Evolutionary conservation across 352 stramenopile genomes (phyloP), one percentile per base, ranked within the genome.

Genomic region (Poterioochromonas sp.): DNA sequence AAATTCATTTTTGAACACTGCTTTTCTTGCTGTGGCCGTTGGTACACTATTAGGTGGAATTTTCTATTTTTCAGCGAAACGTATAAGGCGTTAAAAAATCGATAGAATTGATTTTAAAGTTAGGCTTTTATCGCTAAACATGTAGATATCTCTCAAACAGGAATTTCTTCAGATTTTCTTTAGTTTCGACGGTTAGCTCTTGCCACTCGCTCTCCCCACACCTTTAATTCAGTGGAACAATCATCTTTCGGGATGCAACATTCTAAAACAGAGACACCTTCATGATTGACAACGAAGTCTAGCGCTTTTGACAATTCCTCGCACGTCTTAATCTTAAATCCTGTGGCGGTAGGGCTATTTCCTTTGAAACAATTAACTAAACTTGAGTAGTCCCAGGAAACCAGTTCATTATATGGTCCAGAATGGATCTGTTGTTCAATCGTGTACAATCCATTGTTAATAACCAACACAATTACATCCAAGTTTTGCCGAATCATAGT

Each of bases 401-500:
- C 34, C 2, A 71, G 5, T 44, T 71, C 62, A n/a, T 71, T 71
- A 29, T 71, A 71, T 32, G 73, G 60, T 34, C 76, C 76, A 5
- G 80, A 22, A 32, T 79, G 76, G 0, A 80, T 80, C 60, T 79
- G 53, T 11, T 39, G 20, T 26, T 80, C 76, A 29, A 79, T 80
- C 2, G 76, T 73, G 70, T 80, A 80, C 20, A 12, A n/a, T 8
- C 22, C 73, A 79, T 80, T 80, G 26, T 80, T 80, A 15, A 80
- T 58, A 1, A 80, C 15, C 3, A 80, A 37, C 63, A 80, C 73
- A 2, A 65, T 80, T 22, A 39, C 68, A 37, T 80, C 29, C 26
- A 74, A 44, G 26, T 74, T 49, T 11, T 80, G 22, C 15, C 71
- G 18, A 62, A 80, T 79, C 29, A 79, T 71, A 53, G 76, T 80